phyloP scores from a whole-genome alignment of 2,329 filamentous ascomycete species.

The Hymenoscyphus linearis region DNA sequence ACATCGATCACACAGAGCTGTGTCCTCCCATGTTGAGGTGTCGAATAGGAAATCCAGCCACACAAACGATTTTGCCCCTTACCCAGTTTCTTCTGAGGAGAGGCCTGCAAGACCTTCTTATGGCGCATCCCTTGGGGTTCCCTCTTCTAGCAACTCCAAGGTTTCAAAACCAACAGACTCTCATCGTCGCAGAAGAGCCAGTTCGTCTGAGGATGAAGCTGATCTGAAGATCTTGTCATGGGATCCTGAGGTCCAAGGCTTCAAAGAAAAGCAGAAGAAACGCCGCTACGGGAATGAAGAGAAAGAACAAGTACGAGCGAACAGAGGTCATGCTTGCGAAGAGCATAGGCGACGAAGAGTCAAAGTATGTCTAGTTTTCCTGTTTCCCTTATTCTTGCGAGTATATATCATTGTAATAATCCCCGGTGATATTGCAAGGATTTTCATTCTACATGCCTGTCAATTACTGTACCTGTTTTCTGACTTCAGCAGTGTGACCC shows the following conservation, averaged over 20 bases:
- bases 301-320: not conserved
- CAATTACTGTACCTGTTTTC: not conserved
- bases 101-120: not conserved
- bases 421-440: not conserved
- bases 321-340: constrained; percentile 1
- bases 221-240: not conserved
- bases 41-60: not conserved
- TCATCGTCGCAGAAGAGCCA: not conserved
- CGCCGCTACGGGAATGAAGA: not conserved
- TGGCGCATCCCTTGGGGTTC: not conserved
- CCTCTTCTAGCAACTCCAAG: not conserved
- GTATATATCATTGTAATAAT: not conserved
- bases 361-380: not conserved
- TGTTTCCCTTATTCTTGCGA: not conserved
- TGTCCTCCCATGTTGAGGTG: not conserved
- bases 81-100: not conserved
- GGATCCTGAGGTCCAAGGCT: not conserved
- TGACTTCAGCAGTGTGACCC: constrained; percentile 3
- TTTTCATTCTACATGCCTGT: too few relatives aligned
- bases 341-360: not conserved
- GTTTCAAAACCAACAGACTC: not conserved
- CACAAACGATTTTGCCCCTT: not conserved
- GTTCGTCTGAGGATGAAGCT: not conserved
- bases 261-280: constrained; percentile 3
- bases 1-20: not conserved